Percentiles rank a stretch among this genome's conserved stretches.
phyloP scores from a whole-genome alignment of 1,139 yeast species.

The Zygosaccharomyces pseudobailii region DNA sequence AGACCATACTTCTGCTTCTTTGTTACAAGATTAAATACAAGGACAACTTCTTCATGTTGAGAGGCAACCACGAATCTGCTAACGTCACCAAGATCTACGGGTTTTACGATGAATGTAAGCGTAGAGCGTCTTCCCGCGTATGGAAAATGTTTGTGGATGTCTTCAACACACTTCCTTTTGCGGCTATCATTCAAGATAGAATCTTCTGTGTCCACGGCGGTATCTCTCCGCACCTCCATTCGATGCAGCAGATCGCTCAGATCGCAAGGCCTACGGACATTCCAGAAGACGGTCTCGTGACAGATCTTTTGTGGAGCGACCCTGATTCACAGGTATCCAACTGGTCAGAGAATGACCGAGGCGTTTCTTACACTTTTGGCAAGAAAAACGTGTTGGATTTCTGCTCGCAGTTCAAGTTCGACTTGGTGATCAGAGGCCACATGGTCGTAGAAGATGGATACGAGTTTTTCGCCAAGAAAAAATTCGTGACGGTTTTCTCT shows the following conservation, averaged over 20 bases:
- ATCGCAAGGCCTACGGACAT: slow-evolving; percentile 82
- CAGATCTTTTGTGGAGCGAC: slow-evolving; percentile 85
- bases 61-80: slow-evolving; percentile 87
- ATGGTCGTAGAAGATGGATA: slow-evolving; percentile 95
- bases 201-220: slow-evolving; percentile 92
- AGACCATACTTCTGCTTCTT: slow-evolving; percentile 64
- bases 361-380: slow-evolving; percentile 80
- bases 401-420: slow-evolving; percentile 66
- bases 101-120: slow-evolving; percentile 82
- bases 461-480: slow-evolving; percentile 74
- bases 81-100: slow-evolving; percentile 82
- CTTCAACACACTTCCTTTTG: slow-evolving; percentile 79
- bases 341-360: slow-evolving; percentile 84
- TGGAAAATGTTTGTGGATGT: slow-evolving; percentile 82
- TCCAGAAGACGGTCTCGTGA: slow-evolving; percentile 75
- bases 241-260: slow-evolving; percentile 61
- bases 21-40: slow-evolving; percentile 80
- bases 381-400: slow-evolving; percentile 68
- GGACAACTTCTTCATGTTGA: slow-evolving; percentile 72
- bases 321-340: slow-evolving; percentile 63
- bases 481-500: slow-evolving; percentile 74
- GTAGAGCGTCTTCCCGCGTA: slow-evolving; percentile 59
- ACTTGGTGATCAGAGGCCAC: slow-evolving; percentile 78
- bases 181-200: slow-evolving; percentile 79
- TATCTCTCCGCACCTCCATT: slow-evolving; percentile 66